Evolutionary conservation across 192 early-diverging fungal genomes (phyloP).

Genomic region (Coemansia sp.): DNA sequence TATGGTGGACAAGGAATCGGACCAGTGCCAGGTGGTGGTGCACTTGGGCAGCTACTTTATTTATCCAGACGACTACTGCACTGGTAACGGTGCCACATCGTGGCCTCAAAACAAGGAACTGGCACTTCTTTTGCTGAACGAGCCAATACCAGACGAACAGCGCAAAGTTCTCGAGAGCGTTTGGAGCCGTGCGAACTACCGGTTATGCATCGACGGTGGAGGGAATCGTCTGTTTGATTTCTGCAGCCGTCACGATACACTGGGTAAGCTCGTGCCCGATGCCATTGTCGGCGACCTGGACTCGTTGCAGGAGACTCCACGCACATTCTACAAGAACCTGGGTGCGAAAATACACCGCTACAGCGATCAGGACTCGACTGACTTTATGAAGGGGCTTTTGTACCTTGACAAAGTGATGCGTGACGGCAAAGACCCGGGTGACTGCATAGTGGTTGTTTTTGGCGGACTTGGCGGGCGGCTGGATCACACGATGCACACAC

Average conservation of each 20-base stretch:
- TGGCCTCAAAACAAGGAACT: slow-evolving; percentile 30
- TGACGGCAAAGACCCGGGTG: slow-evolving; percentile 4
- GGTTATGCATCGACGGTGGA: slow-evolving; percentile 87
- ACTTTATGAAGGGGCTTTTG: slow-evolving; percentile 87
- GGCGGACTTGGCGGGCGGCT: slow-evolving; percentile 86
- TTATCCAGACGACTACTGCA: slow-evolving; percentile 15
- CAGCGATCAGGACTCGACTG: slow-evolving; percentile 70
- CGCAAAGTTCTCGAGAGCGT: slow-evolving; percentile 30
- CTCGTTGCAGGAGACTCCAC: slow-evolving; percentile 65
- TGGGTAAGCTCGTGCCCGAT: slow-evolving; percentile 57
- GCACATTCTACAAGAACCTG: slow-evolving; percentile 62
- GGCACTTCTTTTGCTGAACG: slow-evolving; percentile 75
- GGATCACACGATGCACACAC: slow-evolving; percentile 82
- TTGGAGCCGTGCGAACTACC: slow-evolving; percentile 47
- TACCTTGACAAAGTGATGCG: slow-evolving; percentile 38
- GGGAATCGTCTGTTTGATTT: slow-evolving; percentile 80
- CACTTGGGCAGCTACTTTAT: slow-evolving; percentile 33
- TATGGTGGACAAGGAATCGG: neutral
- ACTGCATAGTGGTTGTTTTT: slow-evolving; percentile 68
- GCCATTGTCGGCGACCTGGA: slow-evolving; percentile 86
- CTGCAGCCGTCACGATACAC: slow-evolving; percentile 42
- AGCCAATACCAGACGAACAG: slow-evolving; percentile 56
- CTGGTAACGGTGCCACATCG: neutral
- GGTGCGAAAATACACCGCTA: slow-evolving; percentile 15
- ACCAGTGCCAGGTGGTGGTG: neutral